Percentiles rank a stretch among this genome's conserved stretches.
Evolutionary conservation across 1,139 yeast species (phyloP).

Genomic region (Groenewaldozyma sp.): DNA sequence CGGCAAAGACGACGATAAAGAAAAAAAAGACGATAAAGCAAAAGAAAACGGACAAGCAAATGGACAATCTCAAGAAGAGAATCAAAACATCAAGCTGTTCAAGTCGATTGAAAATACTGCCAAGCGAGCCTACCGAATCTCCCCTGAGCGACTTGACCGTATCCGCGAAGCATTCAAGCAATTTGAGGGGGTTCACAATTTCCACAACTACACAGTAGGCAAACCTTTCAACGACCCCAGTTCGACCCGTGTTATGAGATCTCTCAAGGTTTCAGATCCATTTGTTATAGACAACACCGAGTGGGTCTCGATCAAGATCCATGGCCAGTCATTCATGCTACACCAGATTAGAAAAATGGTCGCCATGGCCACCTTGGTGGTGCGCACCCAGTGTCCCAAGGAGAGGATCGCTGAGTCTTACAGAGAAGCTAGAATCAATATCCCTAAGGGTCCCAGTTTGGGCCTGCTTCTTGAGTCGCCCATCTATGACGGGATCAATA

Average conservation of each 20-base stretch:
- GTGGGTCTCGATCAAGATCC: conserved; percentile 93
- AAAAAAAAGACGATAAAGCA: conserved; percentile 30
- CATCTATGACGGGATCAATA: conserved; percentile 79
- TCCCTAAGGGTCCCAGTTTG: conserved; percentile 96
- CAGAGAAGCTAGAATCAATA: conserved; percentile 62
- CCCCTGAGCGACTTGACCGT: conserved; percentile 47
- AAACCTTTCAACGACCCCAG: conserved; percentile 82
- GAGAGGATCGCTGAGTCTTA: conserved; percentile 73
- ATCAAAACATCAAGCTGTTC: conserved; percentile 40
- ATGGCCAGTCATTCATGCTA: conserved; percentile 96
- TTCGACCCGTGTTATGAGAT: conserved; percentile 72
- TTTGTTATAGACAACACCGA: conserved; percentile 88
- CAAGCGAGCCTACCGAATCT: conserved; percentile 62
- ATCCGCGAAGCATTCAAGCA: conserved; percentile 61
- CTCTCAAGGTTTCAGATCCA: conserved; percentile 77
- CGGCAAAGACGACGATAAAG: too few species aligned
- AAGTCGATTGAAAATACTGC: conserved; percentile 58
- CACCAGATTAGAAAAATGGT: conserved; percentile 98
- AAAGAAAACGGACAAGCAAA: too few species aligned
- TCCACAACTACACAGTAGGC: conserved; percentile 91
- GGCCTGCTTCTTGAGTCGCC: conserved; percentile 89
- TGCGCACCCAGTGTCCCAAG: conserved; percentile 78
- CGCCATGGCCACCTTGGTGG: conserved; percentile 82
- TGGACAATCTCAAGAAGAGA: conserved; percentile 18
- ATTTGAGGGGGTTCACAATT: conserved; percentile 85